Base-by-base conservation (phyloP, 495 filamentous ascomycete genomes). In the Podospora pseudocomata region DNA sequence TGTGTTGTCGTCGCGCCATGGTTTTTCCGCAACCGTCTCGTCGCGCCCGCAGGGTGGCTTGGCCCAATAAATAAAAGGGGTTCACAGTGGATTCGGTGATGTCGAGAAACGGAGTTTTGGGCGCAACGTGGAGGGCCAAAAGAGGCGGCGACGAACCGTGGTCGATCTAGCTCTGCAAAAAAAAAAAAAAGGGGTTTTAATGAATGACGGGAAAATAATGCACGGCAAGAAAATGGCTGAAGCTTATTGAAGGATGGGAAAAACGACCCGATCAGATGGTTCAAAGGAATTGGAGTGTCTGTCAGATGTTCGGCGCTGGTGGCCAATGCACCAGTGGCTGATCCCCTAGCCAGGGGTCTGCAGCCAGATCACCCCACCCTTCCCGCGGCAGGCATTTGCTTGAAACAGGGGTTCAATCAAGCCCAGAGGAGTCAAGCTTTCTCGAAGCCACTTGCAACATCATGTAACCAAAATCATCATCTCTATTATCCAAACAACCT, bases 1-100 rank as follows among this genome's bases (percentile, higher is more conserved):
- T 63, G 68, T 83, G 77, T 62, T 80, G 80, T 57, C 78, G 71
- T 34, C 82, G 81, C 67, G 81, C 78, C 81, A 83, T 83, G 39
- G 27, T 70, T 63, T 23, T 23, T 23, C 23, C 23, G 23, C 23
- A 23, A 23, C 23, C 23, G 23, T 23, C 23, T 23, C 23, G 23
- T 23, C 23, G 23, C 23, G 23, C 23, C 23, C 23, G 23, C 23
- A 23, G 23, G 23, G 23, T 23, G 23, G 23, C 1, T 23, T 23
- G 23, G 23, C 23, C 53, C n/a, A 53, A 39, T 6, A 23, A 30
- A 26, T 27, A 59, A 63, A 64, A 49, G 39, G 39, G 39, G 13
- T 5, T 49, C 28, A 18, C 16, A 27, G 44, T 16, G 16, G n/a
- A 61, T 11, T 18, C 2, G 16, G 19, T 16, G 26, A 34, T 32